Conservation (phyloP, 306 rosid species). For the Crotalaria pallida region DNA sequence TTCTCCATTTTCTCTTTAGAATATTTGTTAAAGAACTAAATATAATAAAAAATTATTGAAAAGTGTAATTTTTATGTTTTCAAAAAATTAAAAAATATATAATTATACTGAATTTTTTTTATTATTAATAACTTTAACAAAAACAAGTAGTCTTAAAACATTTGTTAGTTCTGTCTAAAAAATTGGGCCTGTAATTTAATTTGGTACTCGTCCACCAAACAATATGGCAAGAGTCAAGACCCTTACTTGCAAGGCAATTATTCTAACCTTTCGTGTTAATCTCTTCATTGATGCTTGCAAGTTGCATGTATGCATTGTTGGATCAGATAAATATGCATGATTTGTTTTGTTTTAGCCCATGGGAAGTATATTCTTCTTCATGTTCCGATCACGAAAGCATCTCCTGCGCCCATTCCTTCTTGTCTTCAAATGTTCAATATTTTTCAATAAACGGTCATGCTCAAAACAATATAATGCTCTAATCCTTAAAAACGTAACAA, state of each 20-base stretch:
- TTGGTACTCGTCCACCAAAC: not conserved
- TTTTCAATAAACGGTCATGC: not conserved
- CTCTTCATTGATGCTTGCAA: not conserved
- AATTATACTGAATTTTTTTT: too few species aligned
- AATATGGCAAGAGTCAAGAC: not conserved
- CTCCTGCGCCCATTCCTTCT: not conserved
- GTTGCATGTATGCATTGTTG: not conserved
- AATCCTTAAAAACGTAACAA: not conserved
- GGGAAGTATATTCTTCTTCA: not conserved
- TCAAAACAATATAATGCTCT: not conserved
- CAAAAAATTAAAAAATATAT: too few species aligned
- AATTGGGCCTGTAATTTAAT: too few species aligned
- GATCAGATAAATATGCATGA: not conserved
- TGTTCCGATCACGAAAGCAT: slow-evolving; percentile 7
- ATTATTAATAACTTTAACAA: too few species aligned
- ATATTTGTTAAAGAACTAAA: too few species aligned
- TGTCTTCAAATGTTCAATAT: not conserved
- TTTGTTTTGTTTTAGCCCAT: not conserved
- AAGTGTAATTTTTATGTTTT: too few species aligned
- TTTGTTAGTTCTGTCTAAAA: too few species aligned
- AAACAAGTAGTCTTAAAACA: too few species aligned
- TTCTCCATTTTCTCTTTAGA: too few species aligned
- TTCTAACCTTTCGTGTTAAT: not conserved
- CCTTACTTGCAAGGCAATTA: slow-evolving; percentile 18
- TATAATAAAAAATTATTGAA: too few species aligned